Percentiles rank a stretch among this genome's conserved stretches.
phyloP scores from a whole-genome alignment of 805 yeast genomes.

The Torulaspora gathmanii region DNA sequence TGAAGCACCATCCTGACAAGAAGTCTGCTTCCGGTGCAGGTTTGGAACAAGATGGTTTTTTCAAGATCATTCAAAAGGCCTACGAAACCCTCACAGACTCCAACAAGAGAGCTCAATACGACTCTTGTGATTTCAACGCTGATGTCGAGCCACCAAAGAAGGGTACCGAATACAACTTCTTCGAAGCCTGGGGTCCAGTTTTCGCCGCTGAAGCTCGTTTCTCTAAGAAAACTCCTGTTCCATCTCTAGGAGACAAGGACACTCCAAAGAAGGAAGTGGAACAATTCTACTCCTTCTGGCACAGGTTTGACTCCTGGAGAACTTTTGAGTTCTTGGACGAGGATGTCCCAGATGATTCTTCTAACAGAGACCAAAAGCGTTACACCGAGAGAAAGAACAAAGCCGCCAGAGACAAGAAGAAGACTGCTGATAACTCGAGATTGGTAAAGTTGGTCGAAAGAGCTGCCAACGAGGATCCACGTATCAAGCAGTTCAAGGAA shows the following conservation, averaged over 20 bases:
- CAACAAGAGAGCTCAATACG: conserved; percentile 83
- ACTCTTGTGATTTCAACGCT: conserved; percentile 89
- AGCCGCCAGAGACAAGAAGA: conserved; percentile 93
- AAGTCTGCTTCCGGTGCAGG: conserved; percentile 83
- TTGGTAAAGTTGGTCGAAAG: conserved; percentile 80
- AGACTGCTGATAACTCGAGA: conserved; percentile 94
- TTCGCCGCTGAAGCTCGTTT: conserved; percentile 88
- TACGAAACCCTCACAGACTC: conserved; percentile 85
- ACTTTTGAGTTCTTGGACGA: conserved; percentile 96
- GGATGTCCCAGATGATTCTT: conserved; percentile 98
- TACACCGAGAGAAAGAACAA: conserved; percentile 95
- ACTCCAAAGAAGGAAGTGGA: conserved; percentile 78
- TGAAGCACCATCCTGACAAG: conserved; percentile 98
- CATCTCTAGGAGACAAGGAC: conserved; percentile 64
- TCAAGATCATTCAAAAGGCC: conserved; percentile 97
- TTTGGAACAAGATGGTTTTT: conserved; percentile 90
- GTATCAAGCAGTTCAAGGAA: conserved; percentile 89
- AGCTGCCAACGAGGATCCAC: conserved; percentile 87
- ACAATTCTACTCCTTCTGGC: conserved; percentile 85
- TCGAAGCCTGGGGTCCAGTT: conserved; percentile 87
- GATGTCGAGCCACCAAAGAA: conserved; percentile 74
- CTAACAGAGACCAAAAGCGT: conserved; percentile 99
- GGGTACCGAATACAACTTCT: conserved; percentile 71
- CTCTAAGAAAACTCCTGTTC: conserved; percentile 87
- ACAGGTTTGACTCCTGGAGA: conserved; percentile 96